Percentiles rank a stretch among this genome's conserved stretches.
phyloP scores from a whole-genome alignment of 768 basidiomycete genomes.

The Tricholoma flavovirens region DNA sequence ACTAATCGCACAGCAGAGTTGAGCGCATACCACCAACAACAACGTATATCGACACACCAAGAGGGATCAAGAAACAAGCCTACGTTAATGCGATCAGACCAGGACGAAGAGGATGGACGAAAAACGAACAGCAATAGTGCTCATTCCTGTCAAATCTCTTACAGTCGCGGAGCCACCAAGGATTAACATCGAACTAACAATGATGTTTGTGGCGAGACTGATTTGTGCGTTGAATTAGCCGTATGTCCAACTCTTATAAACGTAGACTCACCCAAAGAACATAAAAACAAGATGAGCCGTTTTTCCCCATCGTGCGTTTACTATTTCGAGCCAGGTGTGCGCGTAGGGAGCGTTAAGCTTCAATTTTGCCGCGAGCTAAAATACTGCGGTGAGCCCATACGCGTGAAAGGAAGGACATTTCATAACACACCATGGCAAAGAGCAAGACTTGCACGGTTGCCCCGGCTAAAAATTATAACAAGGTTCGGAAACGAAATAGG shows the following conservation, averaged over 20 bases:
- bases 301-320: slow-evolving; percentile 74
- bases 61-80: slow-evolving; percentile 88
- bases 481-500: not conserved
- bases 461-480: slow-evolving; percentile 37
- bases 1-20: slow-evolving; percentile 84
- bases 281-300: slow-evolving; percentile 79
- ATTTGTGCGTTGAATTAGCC: not conserved
- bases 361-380: slow-evolving; percentile 80
- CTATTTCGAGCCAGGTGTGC: slow-evolving; percentile 87
- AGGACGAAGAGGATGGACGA: not conserved
- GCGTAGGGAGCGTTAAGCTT: slow-evolving; percentile 88
- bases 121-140: slow-evolving; percentile 61
- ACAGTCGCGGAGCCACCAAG: slow-evolving; percentile 86
- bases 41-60: slow-evolving; percentile 86
- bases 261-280: slow-evolving; percentile 63
- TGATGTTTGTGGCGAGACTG: slow-evolving; percentile 83
- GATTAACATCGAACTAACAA: slow-evolving; percentile 83
- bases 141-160: slow-evolving; percentile 83
- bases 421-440: slow-evolving; percentile 63
- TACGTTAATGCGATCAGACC: slow-evolving; percentile 13
- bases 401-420: not conserved
- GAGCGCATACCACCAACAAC: slow-evolving; percentile 85
- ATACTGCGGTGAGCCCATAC: not conserved
- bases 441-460: slow-evolving; percentile 84
- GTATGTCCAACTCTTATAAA: not conserved